These are phyloP conservation scores for Ustilago vetiveriae DNA, from an alignment of 1,284 basidiomycete genomes.

Conservation along the genomic window DNA sequence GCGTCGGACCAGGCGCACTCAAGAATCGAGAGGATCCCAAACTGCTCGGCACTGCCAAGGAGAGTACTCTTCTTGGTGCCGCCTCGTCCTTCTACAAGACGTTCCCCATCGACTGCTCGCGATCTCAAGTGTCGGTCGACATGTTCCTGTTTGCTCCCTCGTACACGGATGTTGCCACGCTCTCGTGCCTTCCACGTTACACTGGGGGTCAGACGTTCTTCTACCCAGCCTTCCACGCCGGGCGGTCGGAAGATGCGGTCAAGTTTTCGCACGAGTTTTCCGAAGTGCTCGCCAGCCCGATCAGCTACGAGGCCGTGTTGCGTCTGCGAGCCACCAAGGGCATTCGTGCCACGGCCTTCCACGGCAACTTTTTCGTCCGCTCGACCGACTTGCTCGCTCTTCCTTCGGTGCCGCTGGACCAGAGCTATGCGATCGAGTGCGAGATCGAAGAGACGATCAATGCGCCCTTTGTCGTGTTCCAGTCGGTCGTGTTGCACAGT, in stretches of 20 bases:
- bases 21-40: slow-evolving; percentile 98
- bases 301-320: slow-evolving; percentile 97
- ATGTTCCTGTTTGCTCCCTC: slow-evolving; percentile 96
- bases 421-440: slow-evolving; percentile 95
- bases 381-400: slow-evolving; percentile 96
- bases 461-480: slow-evolving; percentile 91
- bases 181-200: slow-evolving; percentile 92
- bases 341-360: slow-evolving; percentile 95
- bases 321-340: slow-evolving; percentile 87
- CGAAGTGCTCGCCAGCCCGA: slow-evolving; percentile 88
- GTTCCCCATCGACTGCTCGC: slow-evolving; percentile 97
- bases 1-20: slow-evolving; percentile 86
- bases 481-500: slow-evolving; percentile 94
- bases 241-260: slow-evolving; percentile 90
- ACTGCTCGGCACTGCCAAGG: slow-evolving; percentile 91
- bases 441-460: slow-evolving; percentile 96
- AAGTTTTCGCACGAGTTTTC: slow-evolving; percentile 99
- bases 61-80: slow-evolving; percentile 70
- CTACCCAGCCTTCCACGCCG: slow-evolving; percentile 97
- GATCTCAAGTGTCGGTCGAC: slow-evolving; percentile 95
- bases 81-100: slow-evolving; percentile 94
- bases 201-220: slow-evolving; percentile 98
- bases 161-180: slow-evolving; percentile 94
- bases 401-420: slow-evolving; percentile 94
- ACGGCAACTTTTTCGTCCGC: slow-evolving; percentile 99